Evolutionary conservation across 441 rosid genomes (phyloP).

Genomic region (Aleurites moluccanus): DNA sequence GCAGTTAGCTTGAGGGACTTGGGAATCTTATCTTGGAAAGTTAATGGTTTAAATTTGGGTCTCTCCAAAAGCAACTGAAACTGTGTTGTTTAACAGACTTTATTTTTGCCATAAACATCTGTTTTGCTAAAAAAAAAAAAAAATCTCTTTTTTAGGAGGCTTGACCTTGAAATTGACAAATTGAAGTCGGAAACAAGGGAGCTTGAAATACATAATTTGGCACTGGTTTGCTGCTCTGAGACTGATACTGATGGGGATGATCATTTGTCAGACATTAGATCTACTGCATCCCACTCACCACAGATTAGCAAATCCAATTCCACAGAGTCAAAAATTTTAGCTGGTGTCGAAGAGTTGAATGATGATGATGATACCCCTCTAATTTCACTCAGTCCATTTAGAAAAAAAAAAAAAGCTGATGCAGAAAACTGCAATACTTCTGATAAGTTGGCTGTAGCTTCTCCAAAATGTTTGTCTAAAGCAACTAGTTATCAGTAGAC

Average conservation of each 20-base stretch:
- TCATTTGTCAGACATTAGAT: conserved; percentile 40
- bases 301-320: conserved; percentile 41
- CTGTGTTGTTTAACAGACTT: not conserved
- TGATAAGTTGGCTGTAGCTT: conserved; percentile 30
- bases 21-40: conserved; percentile 15
- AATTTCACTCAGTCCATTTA: conserved; percentile 52
- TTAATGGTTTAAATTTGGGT: conserved; percentile 2
- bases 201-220: conserved; percentile 35
- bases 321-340: conserved; percentile 33
- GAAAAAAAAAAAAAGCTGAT: conserved; percentile 30
- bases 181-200: conserved; percentile 42
- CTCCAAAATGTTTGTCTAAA: no score
- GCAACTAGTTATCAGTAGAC: conserved; percentile 52
- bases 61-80: not conserved
- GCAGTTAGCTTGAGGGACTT: conserved; percentile 15
- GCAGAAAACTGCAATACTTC: conserved; percentile 33
- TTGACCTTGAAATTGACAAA: conserved; percentile 60
- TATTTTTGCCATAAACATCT: not conserved
- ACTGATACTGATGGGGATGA: conserved; percentile 82
- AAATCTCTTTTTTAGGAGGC: conserved; percentile 54
- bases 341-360: conserved; percentile 42
- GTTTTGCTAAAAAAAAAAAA: conserved; percentile 23
- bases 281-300: conserved; percentile 38
- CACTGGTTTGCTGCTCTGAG: conserved; percentile 71
- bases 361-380: conserved; percentile 75